phyloP scores from a whole-genome alignment of 1,139 yeast genomes.

The Yarrowia galli region DNA sequence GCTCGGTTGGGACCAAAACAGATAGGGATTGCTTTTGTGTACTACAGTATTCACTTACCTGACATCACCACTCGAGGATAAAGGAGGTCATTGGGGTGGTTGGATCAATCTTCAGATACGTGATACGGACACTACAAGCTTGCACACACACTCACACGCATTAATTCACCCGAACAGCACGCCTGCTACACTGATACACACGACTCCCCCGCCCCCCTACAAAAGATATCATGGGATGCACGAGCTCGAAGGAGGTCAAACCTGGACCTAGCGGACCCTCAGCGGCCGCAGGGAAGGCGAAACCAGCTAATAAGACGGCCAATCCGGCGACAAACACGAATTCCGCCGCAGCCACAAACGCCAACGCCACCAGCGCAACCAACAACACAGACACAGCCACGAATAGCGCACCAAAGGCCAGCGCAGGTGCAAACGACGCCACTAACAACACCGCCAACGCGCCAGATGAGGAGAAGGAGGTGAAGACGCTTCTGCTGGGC shows the following conservation, averaged over 20 bases:
- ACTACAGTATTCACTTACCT: neutral
- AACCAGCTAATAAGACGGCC: neutral
- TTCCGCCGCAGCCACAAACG: neutral
- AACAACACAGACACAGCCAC: neutral
- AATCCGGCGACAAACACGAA: neutral
- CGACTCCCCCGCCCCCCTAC: neutral
- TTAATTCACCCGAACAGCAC: neutral
- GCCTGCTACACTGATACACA: neutral
- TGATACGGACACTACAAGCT: neutral
- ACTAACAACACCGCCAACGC: conserved; percentile 4
- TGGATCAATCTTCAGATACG: conserved; percentile 19
- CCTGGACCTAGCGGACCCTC: conserved; percentile 15
- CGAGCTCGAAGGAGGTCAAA: conserved; percentile 33
- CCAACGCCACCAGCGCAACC: conserved; percentile 1
- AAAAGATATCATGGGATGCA: conserved; percentile 30
- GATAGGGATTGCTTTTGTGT: conserved; percentile 27
- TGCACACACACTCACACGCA: neutral
- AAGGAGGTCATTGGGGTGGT: conserved; percentile 33
- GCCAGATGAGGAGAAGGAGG: conserved; percentile 47
- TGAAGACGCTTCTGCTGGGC: conserved; percentile 70
- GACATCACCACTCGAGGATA: conserved; percentile 30
- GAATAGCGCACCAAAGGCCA: conserved; percentile 8
- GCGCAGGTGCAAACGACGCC: conserved; percentile 12
- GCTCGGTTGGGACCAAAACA: conserved; percentile 36
- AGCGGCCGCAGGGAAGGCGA: conserved; percentile 11